phyloP scores from a whole-genome alignment of 1,139 yeast genomes.

The Yamadazyma membranifaciens region DNA sequence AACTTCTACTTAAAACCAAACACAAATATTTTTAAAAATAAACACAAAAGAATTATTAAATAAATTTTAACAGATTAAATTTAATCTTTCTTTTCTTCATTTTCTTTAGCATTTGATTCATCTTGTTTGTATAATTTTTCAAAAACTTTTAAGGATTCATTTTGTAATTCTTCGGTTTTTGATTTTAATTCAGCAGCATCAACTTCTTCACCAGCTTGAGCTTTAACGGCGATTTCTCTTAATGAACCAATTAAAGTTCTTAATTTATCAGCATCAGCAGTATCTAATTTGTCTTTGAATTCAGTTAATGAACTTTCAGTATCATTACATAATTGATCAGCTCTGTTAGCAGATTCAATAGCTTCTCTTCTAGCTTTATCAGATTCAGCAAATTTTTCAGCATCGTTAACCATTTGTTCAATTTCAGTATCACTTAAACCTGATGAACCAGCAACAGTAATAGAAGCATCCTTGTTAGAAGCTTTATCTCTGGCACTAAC shows the following conservation, averaged over 20 bases:
- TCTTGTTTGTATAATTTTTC: constrained; percentile 86
- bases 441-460: constrained; percentile 98
- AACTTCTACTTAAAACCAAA: constrained; percentile 2
- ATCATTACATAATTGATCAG: constrained; percentile 94
- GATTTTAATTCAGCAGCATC: constrained; percentile 81
- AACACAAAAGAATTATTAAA: not conserved
- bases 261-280: constrained; percentile 84
- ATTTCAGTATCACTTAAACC: constrained; percentile 96
- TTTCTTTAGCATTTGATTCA: constrained; percentile 37
- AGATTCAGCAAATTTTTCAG: constrained; percentile 95
- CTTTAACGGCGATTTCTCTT: constrained; percentile 90
- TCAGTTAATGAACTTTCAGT: constrained; percentile 93
- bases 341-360: constrained; percentile 94
- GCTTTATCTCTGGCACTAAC: constrained; percentile 99
- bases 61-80: not conserved
- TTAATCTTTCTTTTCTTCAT: constrained; percentile 23
- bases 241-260: constrained; percentile 72
- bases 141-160: constrained; percentile 87
- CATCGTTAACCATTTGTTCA: constrained; percentile 97
- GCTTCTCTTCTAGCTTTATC: constrained; percentile 95
- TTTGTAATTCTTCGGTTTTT: constrained; percentile 94
- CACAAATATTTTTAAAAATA: not conserved
- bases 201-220: constrained; percentile 90
- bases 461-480: constrained; percentile 96
- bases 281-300: constrained; percentile 89